Conservation (phyloP, 1,284 basidiomycete genomes). For the Puccinia brachypodii region DNA sequence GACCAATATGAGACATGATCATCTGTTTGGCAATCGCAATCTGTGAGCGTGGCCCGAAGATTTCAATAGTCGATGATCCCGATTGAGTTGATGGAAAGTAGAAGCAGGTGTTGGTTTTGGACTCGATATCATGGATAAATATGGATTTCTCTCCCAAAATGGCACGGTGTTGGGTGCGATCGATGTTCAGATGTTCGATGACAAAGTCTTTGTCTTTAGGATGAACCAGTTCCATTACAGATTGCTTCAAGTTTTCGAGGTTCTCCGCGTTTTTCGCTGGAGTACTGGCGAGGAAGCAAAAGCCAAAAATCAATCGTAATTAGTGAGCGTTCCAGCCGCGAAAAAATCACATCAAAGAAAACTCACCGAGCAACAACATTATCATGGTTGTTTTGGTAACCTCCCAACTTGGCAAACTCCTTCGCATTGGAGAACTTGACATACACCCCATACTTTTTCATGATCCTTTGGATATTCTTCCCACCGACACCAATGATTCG, state of each 20-base stretch:
- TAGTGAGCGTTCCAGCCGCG: not conserved
- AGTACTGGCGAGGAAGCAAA: slow-evolving; percentile 60
- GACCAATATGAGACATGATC: slow-evolving; percentile 92
- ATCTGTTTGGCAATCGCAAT: slow-evolving; percentile 94
- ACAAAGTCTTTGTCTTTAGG: slow-evolving; percentile 98
- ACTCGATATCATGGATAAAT: slow-evolving; percentile 94
- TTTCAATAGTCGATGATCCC: slow-evolving; percentile 83
- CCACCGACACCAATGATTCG: slow-evolving; percentile 98
- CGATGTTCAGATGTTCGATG: slow-evolving; percentile 86
- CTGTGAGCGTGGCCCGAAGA: slow-evolving; percentile 95
- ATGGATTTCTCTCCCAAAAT: slow-evolving; percentile 93
- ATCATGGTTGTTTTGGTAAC: slow-evolving; percentile 96
- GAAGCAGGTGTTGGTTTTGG: slow-evolving; percentile 89
- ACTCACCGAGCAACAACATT: slow-evolving; percentile 81
- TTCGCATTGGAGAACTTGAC: slow-evolving; percentile 99
- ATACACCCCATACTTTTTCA: slow-evolving; percentile 99
- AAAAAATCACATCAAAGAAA: slow-evolving; percentile 16
- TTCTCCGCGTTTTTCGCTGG: slow-evolving; percentile 97
- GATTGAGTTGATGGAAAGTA: slow-evolving; percentile 95
- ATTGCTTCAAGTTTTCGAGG: slow-evolving; percentile 89
- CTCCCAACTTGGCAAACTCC: slow-evolving; percentile 90
- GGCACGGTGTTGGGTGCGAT: slow-evolving; percentile 89
- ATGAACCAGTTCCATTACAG: slow-evolving; percentile 95
- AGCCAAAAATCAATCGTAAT: not conserved
- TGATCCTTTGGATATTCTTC: slow-evolving; percentile 97